Percentiles rank a stretch among this genome's conserved stretches.
Evolutionary conservation across 148 eudicot species (phyloP).

Genomic region (Vaccinium corymbosum): DNA sequence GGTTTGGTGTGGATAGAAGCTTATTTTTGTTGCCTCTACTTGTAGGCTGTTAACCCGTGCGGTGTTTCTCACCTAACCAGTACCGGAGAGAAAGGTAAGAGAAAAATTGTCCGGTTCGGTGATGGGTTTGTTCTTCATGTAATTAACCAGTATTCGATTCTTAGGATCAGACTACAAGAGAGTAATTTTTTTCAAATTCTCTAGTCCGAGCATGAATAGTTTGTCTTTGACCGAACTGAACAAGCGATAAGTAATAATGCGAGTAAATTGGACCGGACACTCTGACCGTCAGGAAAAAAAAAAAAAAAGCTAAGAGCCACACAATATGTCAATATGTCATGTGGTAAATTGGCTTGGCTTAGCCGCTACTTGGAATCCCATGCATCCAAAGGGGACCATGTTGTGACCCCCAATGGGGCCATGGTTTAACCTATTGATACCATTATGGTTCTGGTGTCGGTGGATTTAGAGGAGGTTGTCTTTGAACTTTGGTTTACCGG

Average conservation of each 20-base stretch:
- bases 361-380: conserved; percentile 40
- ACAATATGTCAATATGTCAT: neutral
- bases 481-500: neutral
- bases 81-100: neutral
- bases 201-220: too few relatives aligned
- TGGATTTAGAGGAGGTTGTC: neutral
- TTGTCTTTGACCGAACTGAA: too few relatives aligned
- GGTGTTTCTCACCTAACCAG: neutral
- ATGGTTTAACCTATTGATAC: neutral
- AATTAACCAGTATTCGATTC: too few relatives aligned
- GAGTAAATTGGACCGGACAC: neutral
- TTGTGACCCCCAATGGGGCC: neutral
- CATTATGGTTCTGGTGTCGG: neutral
- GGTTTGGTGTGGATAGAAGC: neutral
- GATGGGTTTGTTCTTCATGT: too few relatives aligned
- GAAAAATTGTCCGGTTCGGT: too few relatives aligned
- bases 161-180: too few relatives aligned
- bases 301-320: neutral
- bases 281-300: too few relatives aligned
- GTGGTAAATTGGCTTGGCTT: conserved; percentile 37
- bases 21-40: neutral
- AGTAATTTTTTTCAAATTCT: too few relatives aligned
- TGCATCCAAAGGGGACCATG: neutral
- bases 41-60: neutral
- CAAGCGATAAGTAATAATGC: too few relatives aligned